These are phyloP conservation scores for Globisporangium okanoganense DNA, from an alignment of 352 stramenopile species.

Conservation along the genomic window DNA sequence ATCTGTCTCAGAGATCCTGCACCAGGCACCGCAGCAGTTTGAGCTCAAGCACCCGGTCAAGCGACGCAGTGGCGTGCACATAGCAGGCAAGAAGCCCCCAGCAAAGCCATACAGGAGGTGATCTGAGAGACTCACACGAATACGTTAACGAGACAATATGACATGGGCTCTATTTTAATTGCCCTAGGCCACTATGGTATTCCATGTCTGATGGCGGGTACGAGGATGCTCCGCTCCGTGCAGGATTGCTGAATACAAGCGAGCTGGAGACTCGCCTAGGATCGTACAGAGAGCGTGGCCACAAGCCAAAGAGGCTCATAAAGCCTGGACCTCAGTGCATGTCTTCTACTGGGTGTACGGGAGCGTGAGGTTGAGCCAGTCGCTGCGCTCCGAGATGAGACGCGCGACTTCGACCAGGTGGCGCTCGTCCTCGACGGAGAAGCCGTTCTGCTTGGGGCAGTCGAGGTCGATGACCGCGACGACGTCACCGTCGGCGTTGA, in stretches of 20 bases:
- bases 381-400: slow-evolving; percentile 49
- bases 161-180: not conserved
- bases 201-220: too few species aligned
- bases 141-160: not conserved
- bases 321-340: not conserved
- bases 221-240: slow-evolving; percentile 1
- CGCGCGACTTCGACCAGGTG: slow-evolving; percentile 56
- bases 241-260: not conserved
- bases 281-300: slow-evolving; percentile 1
- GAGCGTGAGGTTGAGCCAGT: slow-evolving; percentile 64
- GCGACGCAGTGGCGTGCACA: not conserved
- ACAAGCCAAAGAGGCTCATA: not conserved
- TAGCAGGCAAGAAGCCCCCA: not conserved
- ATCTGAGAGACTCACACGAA: not conserved
- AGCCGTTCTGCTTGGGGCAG: slow-evolving; percentile 64
- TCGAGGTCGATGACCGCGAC: slow-evolving; percentile 79
- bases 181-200: not conserved
- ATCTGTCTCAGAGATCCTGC: slow-evolving; percentile 12
- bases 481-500: slow-evolving; percentile 59
- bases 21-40: slow-evolving; percentile 1
- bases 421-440: slow-evolving; percentile 67
- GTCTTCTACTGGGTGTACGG: slow-evolving; percentile 39
- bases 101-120: not conserved
- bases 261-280: too few species aligned
- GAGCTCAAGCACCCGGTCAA: slow-evolving; percentile 7